Conservation (phyloP, 495 filamentous ascomycete genomes). For the Neurospora sp. region DNA sequence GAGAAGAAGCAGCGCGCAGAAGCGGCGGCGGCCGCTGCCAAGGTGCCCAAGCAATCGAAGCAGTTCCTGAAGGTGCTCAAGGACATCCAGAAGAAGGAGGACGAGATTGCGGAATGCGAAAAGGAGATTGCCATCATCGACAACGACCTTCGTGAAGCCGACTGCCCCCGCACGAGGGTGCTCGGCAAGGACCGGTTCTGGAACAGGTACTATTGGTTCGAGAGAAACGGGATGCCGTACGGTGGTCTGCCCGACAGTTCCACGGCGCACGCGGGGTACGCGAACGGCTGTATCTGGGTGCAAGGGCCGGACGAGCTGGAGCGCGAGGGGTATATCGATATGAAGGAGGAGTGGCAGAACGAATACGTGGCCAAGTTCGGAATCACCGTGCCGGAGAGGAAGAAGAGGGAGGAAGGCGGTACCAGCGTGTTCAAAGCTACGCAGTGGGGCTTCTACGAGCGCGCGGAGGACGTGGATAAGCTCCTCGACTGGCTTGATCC, state of each 20-base stretch:
- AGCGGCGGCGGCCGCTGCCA: slow-evolving; percentile 71
- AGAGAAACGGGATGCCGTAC: slow-evolving; percentile 96
- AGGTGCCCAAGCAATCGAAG: slow-evolving; percentile 71
- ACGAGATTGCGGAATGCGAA: slow-evolving; percentile 67
- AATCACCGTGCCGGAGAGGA: slow-evolving; percentile 75
- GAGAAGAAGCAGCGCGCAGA: slow-evolving; percentile 69
- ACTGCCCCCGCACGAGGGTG: slow-evolving; percentile 80
- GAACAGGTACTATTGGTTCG: slow-evolving; percentile 99
- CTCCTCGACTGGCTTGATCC: slow-evolving; percentile 83
- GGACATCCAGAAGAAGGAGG: slow-evolving; percentile 78
- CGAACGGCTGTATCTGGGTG: slow-evolving; percentile 92
- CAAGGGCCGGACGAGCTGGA: slow-evolving; percentile 91
- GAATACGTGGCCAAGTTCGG: slow-evolving; percentile 56
- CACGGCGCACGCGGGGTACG: slow-evolving; percentile 75
- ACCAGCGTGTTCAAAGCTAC: slow-evolving; percentile 66
- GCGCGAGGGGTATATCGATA: slow-evolving; percentile 68
- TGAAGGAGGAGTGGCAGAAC: slow-evolving; percentile 51
- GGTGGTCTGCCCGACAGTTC: slow-evolving; percentile 80
- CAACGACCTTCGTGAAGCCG: slow-evolving; percentile 84
- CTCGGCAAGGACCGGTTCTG: slow-evolving; percentile 92
- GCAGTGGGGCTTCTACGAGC: slow-evolving; percentile 88
- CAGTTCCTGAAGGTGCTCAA: slow-evolving; percentile 78
- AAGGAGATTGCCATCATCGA: slow-evolving; percentile 75
- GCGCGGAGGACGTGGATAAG: slow-evolving; percentile 61
- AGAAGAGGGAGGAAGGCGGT: slow-evolving; percentile 72